Conservation (phyloP, 2,329 filamentous ascomycete genomes). For the Trichoderma sp. region DNA sequence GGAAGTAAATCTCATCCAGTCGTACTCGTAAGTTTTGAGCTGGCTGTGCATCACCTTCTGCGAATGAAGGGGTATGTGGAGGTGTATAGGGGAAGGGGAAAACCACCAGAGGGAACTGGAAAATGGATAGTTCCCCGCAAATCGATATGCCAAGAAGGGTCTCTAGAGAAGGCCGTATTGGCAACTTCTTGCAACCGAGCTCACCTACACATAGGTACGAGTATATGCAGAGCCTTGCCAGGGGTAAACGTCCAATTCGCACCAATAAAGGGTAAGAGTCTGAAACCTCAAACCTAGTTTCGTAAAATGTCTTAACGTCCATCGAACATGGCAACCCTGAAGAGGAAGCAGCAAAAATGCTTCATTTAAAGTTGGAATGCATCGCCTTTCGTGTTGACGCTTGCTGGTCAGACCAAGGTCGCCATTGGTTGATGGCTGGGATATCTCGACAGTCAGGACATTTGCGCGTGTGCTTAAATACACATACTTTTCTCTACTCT, state of each 20-base stretch:
- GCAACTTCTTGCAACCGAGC: not conserved
- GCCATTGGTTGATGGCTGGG: not conserved
- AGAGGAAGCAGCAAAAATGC: conserved; percentile 12
- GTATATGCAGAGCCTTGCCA: not conserved
- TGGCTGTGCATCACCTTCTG: not conserved
- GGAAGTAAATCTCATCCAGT: no score
- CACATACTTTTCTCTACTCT: not conserved
- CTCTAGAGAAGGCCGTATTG: not conserved
- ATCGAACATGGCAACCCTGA: not conserved
- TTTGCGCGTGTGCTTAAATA: conserved; percentile 11
- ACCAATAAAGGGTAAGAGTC: not conserved
- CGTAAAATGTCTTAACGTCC: conserved; percentile 2
- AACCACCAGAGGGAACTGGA: not conserved
- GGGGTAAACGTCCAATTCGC: not conserved
- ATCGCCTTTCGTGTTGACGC: not conserved
- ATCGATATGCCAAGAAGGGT: not conserved
- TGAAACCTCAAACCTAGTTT: not conserved
- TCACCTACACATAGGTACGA: not conserved
- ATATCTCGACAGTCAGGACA: not conserved
- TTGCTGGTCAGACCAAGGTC: not conserved
- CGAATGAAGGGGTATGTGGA: not conserved
- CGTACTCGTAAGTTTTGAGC: not conserved
- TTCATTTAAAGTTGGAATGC: conserved; percentile 15
- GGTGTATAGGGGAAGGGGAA: not conserved
- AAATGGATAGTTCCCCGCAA: no score